These are phyloP conservation scores for Microthyrium microscopicum DNA, from an alignment of 2,329 filamentous ascomycete species.

Conservation along the genomic window DNA sequence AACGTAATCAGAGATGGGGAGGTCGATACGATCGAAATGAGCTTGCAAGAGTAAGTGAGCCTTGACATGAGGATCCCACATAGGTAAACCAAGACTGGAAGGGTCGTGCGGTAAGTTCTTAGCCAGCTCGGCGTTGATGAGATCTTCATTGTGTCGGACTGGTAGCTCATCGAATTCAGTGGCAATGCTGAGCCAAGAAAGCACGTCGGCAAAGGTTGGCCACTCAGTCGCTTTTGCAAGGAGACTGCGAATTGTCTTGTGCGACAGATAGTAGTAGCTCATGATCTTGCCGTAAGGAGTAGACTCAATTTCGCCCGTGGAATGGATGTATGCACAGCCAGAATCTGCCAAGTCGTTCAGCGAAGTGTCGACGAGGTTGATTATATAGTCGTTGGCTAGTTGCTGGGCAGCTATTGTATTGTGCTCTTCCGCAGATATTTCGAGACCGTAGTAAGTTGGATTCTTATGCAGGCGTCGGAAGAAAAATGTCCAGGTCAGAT, in stretches of 20 bases:
- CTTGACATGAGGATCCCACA: constrained; percentile 99
- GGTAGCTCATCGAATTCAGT: constrained; percentile 96
- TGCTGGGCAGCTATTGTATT: constrained; percentile 73
- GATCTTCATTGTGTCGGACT: constrained; percentile 93
- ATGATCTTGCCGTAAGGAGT: constrained; percentile 95
- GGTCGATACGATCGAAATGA: constrained; percentile 80
- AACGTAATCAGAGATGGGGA: constrained; percentile 94
- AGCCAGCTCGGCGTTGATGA: constrained; percentile 85
- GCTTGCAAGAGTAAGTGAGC: constrained; percentile 86
- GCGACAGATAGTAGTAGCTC: constrained; percentile 95
- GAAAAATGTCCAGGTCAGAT: constrained; percentile 98
- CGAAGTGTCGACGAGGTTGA: constrained; percentile 77
- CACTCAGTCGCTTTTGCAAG: constrained; percentile 57
- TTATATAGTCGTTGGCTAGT: constrained; percentile 85
- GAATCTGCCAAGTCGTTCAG: constrained; percentile 68
- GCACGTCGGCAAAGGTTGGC: constrained; percentile 63
- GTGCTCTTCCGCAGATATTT: constrained; percentile 84
- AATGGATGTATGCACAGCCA: constrained; percentile 64
- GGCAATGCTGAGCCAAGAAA: constrained; percentile 85
- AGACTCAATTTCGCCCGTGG: constrained; percentile 76
- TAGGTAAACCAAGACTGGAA: constrained; percentile 56
- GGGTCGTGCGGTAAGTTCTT: constrained; percentile 53
- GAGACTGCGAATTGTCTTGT: constrained; percentile 82
- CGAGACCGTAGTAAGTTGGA: constrained; percentile 89
- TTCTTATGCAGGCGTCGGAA: constrained; percentile 96